Base-by-base conservation (phyloP, 2,329 filamentous ascomycete genomes). In the Rutstroemia sydowiana region DNA sequence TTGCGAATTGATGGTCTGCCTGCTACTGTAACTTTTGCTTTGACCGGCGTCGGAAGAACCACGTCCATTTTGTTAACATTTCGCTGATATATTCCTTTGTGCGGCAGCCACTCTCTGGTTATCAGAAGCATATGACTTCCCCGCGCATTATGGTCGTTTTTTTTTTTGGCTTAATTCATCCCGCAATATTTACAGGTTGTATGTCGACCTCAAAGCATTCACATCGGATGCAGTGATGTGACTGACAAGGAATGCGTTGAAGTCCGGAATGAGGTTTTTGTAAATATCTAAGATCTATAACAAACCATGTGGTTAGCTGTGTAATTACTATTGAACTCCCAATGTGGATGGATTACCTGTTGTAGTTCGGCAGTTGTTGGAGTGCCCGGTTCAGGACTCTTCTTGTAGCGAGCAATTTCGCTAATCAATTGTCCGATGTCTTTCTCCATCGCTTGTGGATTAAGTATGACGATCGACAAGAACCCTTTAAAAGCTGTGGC, bases 401-500 rank as follows among this genome's bases (percentile, higher is more conserved):
- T 69, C 53, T 81, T 80, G 67, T 90, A 95, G 55, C 79, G 76
- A 14, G 92, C 87, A 71, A 97, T 95, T 52, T 88, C 78, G 47
- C 76, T 78, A 68, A 98, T 95, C 70, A 93, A 95, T 52, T 86
- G 80, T 32, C 85, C 75, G 37, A 98, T 75, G 53, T 84, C 87
- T 60, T 85, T 85, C 70, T 97, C 93, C 81, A 98, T 92, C 2
- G 90, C 89, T 65, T 90, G 81, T 0, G 93, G 93, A 63, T 97
- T 97, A 64, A 83, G 81, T 56, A 87, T 79, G 3, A 97, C 87
- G 44, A 95, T 79, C 60, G 86, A 78, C 50, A 88, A 87, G 71
- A 98, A 96, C 0, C 93, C 93, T 63, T 88, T 83, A 68, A 97
- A 88, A 0, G 93, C 92, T 23, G 91, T 91, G 1, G 87, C 89